Evolutionary conservation across 2,329 filamentous ascomycete genomes (phyloP), one percentile per base, ranked within the genome.

Genomic region (Juglanconis sp.): DNA sequence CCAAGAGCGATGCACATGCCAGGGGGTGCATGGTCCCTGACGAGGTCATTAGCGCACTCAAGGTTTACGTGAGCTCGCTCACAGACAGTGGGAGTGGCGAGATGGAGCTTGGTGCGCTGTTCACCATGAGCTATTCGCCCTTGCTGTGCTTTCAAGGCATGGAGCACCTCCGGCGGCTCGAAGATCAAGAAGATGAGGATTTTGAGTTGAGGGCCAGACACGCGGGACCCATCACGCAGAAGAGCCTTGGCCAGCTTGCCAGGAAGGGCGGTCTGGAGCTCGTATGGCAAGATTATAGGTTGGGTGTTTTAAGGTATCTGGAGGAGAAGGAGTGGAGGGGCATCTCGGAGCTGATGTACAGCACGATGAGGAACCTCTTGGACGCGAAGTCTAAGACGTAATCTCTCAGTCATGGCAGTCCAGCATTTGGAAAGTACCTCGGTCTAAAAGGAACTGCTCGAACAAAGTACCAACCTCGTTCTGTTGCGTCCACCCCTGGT

Each of bases 311-410:
- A 59, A 79, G 81, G 53, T 85, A 87, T 73, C 73, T 96, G 63
- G 87, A 88, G 61, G 77, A 75, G 5, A 81, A 81, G 56, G 89
- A 88, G 0, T 79, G 89, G 50, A 75, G 72, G 10, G 92, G 92
- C 0, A 79, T 94, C 35, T 82, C 83, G 15, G 81, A 87, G 64
- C 74, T 96, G 68, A 88, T 96, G 81, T 89, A 89, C 72, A 91
- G 87, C 67, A 93, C 90, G 1, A 92, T 95, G 84, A 91, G 88
- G 70, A 85, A 88, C 54, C 74, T 94, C 66, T 87, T 86, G 74
- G 83, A 77, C 62, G 73, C 75, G 38, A 75, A 73, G 67, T 71
- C 74, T 36, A 64, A 57, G 50, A 49, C 44, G 9, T 59, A 46
- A 56, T 48, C 9, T 36, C 34, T 17, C 4, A 10, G 38, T 36